Evolutionary conservation across 805 yeast genomes (phyloP), one percentile per base, ranked within the genome.

Genomic region (Suhomyces canberraensis): DNA sequence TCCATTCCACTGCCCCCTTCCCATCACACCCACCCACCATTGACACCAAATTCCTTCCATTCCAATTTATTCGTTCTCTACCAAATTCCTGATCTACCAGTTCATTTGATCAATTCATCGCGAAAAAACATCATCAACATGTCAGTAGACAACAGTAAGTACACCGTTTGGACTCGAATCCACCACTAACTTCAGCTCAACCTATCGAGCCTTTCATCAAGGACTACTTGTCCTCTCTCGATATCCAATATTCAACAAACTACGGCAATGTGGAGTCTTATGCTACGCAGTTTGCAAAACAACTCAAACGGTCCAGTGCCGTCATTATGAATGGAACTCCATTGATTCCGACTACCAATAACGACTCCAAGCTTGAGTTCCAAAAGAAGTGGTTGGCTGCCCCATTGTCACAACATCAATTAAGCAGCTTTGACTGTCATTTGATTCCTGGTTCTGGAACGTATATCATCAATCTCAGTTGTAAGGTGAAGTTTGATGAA

Each of bases 401-500:
- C 15, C 85, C 86, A 4, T 50, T 60, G 11, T 69, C 88, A 1
- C 79, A 75, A 39, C 93, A 84, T 52, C 77, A 68, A 36, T 51
- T 83, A 27, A 75, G 78, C n/a, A 74, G 80, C 9, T 69, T 73
- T 36, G 91, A 84, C 53, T 71, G 77, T 31, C 93, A 84, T 51
- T 61, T 76, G 40, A 72, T 84, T 8, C 85, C 85, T 0, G 86
- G 86, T 1, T 69, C 84, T 0, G 79, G 78, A 1, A 65, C 74
- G 1, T 55, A 69, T 25, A 66, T 81, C 6, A 66, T 79, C 19
- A 71, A 71, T 38, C 60, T 77, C 11, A 64, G 75, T n/a, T 66
- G 74, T 2, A 84, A 81, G 54, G 84, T 84, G 9, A 68, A 80
- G 42, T 84, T 84, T 48, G 93, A 85, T 56, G 93, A 85, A 50